A percentile compares a stretch with the other conserved stretches of the same genome.
These are phyloP conservation scores for Arctostaphylos glauca DNA, from an alignment of 148 eudicot genomes.

Conservation along the genomic window DNA sequence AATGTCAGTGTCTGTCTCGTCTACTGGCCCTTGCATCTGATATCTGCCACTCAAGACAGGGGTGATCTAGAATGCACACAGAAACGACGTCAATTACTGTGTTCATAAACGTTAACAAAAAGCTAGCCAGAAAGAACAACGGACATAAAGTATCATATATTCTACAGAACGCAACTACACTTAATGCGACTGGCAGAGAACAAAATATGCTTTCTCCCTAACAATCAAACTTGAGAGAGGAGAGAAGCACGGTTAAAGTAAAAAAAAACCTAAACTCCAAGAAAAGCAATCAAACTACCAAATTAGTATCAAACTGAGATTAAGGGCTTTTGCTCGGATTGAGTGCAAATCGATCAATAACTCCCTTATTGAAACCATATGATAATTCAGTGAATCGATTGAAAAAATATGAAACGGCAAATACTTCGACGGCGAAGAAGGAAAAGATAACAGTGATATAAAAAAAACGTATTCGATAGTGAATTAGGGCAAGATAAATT, in stretches of 20 bases:
- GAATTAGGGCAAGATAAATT: constrained; percentile 14
- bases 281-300: background rate
- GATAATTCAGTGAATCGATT: background rate
- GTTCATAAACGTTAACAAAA: background rate
- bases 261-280: background rate
- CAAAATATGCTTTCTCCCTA: background rate
- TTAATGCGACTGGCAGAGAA: background rate
- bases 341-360: background rate
- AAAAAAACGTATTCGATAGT: background rate
- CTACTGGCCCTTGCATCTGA: constrained; percentile 26
- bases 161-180: background rate
- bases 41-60: constrained; percentile 29
- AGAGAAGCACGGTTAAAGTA: background rate
- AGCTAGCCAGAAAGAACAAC: background rate
- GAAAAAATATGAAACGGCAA: background rate
- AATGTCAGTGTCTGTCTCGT: constrained; percentile 17
- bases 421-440: constrained; percentile 2
- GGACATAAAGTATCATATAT: background rate
- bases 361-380: background rate
- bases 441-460: background rate
- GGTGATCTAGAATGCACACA: constrained; percentile 23
- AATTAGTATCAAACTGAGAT: background rate
- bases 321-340: background rate
- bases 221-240: background rate
- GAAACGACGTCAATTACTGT: background rate